These are phyloP conservation scores for Teratosphaeria gauchensis DNA, from an alignment of 2,329 filamentous ascomycete genomes.

Conservation along the genomic window DNA sequence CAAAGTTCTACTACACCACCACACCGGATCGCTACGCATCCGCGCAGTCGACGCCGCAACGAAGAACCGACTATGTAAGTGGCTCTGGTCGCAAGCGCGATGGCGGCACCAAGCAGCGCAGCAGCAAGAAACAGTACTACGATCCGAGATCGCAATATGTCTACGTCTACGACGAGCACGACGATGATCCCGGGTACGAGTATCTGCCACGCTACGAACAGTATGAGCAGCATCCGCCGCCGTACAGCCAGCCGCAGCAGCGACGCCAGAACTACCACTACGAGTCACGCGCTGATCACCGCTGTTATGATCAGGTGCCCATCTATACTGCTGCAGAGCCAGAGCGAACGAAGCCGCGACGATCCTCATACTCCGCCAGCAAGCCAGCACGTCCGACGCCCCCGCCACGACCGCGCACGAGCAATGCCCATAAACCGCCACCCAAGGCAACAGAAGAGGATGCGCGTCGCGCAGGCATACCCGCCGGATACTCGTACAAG, in stretches of 20 bases:
- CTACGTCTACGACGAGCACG: constrained; percentile 44
- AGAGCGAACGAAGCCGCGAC: constrained; percentile 21
- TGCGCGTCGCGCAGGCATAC: constrained; percentile 58
- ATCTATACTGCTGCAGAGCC: constrained; percentile 33
- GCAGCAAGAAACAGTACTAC: constrained; percentile 36
- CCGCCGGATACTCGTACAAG: constrained; percentile 85
- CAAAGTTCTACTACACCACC: constrained; percentile 26
- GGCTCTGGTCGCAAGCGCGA: constrained; percentile 39
- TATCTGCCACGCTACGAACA: constrained; percentile 31
- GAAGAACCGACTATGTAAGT: constrained; percentile 58
- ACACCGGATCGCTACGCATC: constrained; percentile 39
- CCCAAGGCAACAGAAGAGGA: constrained; percentile 56
- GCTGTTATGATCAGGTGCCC: constrained; percentile 40
- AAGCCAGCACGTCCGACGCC: constrained; percentile 42
- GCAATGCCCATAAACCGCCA: constrained; percentile 29
- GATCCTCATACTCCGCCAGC: constrained; percentile 40
- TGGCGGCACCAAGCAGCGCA: constrained; percentile 24
- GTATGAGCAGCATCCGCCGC: constrained; percentile 35
- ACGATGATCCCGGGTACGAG: constrained; percentile 43
- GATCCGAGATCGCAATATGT: constrained; percentile 40
- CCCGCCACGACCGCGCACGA: constrained; percentile 33
- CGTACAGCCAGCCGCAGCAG: constrained; percentile 29
- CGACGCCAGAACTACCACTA: constrained; percentile 43
- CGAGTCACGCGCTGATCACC: constrained; percentile 40
- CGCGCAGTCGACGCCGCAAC: constrained; percentile 41